Conservation (phyloP, 345 rosid genomes). For the Brassica incana region DNA sequence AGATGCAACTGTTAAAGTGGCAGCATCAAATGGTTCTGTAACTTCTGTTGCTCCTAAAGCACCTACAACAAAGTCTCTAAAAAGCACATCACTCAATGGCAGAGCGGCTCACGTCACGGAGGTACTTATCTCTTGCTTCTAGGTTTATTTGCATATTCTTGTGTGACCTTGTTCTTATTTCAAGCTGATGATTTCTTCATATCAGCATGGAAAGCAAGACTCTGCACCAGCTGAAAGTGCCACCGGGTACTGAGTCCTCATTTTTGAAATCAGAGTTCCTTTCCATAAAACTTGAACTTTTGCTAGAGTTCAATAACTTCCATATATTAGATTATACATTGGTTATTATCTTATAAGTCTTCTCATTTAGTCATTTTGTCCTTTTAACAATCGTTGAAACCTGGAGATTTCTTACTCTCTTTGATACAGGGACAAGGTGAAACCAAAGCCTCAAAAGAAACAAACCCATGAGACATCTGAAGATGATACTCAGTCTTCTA, state of each 20-base stretch:
- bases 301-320: too few species aligned
- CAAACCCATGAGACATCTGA: slow-evolving; percentile 55
- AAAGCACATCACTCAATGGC: slow-evolving; percentile 54
- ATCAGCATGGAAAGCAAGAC: slow-evolving; percentile 63
- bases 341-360: background rate
- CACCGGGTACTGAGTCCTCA: slow-evolving; percentile 48
- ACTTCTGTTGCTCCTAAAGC: slow-evolving; percentile 46
- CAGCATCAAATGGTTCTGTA: slow-evolving; percentile 59
- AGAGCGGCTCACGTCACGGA: slow-evolving; percentile 47
- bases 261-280: slow-evolving; percentile 9
- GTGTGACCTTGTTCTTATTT: background rate
- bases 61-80: slow-evolving; percentile 48
- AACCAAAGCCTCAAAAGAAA: slow-evolving; percentile 59
- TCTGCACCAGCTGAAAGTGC: slow-evolving; percentile 46
- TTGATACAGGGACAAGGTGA: slow-evolving; percentile 63
- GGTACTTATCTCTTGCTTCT: slow-evolving; percentile 41
- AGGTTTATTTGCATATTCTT: background rate
- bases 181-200: slow-evolving; percentile 40
- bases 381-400: background rate
- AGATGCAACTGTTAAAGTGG: slow-evolving; percentile 37
- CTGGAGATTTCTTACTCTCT: background rate
- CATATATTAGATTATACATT: background rate
- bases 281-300: background rate
- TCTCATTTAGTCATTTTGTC: background rate
- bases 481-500: slow-evolving; percentile 57